Evolutionary conservation across 768 basidiomycete species (phyloP), one percentile per base, ranked within the genome.

Genomic region (Mycena crocata): DNA sequence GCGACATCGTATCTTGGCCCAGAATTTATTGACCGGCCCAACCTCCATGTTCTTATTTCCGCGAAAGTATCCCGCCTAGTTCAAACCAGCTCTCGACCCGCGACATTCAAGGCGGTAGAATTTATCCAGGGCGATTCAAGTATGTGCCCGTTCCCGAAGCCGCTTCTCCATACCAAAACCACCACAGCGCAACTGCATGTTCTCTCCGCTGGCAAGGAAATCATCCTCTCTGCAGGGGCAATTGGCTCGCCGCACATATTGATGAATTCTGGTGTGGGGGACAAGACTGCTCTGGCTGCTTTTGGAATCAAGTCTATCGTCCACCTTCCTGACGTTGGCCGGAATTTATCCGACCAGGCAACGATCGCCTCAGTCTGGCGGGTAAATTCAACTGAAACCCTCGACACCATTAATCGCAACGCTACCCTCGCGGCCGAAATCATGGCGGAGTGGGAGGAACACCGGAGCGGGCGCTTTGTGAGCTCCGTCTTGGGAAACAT

Each of bases 351-450:
- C 32, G 62, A 64, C 46, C 62, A 64, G 21, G 26, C 55, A 1
- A 46, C 54, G 17, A 34, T 64, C 28, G 39, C 17, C 13, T 10
- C 49, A 8, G 34, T 45, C 55, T 64, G 55, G 54, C 4, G 39
- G 37, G 55, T 64, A 6, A 57, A 64, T 24, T 40, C 64, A n/a
- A 69, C 52, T 12, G 39, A 54, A n/a, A 66, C 64, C 4, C 14
- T 55, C 37, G 64, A 62, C 57, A 35, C 23, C 28, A 51, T 58
- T 19, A 58, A 15, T n/a, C 56, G 40, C 32, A 39, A 59, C 28
- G 8, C 57, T 3, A 48, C 56, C 8, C 30, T 55, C n/a, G 14
- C 24, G 21, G 64, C 26, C 10, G 42, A 45, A 7, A 21, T 57
- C 9, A 37, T 49, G n/a, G 51, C 35, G 19, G 34, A 66, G 37